phyloP scores from a whole-genome alignment of 495 filamentous ascomycete genomes.

The Podospora pseudoanserina region DNA sequence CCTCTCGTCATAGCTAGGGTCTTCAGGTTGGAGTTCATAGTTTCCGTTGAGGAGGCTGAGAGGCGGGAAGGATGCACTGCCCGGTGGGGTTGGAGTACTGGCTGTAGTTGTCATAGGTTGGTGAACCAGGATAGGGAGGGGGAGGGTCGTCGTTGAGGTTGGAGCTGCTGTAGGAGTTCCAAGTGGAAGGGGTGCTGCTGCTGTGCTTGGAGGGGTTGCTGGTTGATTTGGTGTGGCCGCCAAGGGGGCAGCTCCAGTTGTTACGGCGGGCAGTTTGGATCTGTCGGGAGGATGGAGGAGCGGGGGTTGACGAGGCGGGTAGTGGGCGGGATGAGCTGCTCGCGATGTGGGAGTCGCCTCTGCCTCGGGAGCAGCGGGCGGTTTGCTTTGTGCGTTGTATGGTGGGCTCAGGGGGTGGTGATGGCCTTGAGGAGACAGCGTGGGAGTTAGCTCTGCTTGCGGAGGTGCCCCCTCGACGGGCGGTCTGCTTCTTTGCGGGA shows the following conservation, averaged over 20 bases:
- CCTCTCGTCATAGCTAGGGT: conserved; percentile 11
- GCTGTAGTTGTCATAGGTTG: conserved; percentile 1
- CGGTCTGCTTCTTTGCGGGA: background rate
- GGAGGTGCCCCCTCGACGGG: background rate
- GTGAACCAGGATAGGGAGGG: conserved; percentile 25
- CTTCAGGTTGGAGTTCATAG: conserved; percentile 33
- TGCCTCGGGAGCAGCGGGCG: too few species aligned
- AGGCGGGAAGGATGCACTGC: conserved; percentile 16
- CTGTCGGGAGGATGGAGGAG: background rate
- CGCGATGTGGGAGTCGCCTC: too few species aligned
- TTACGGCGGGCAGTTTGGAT: background rate
- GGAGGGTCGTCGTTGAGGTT: conserved; percentile 23
- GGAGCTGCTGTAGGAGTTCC: conserved; percentile 1
- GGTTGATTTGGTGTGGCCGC: background rate
- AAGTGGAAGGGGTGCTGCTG: conserved; percentile 12
- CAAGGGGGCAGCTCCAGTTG: background rate
- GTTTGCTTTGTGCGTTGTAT: too few species aligned
- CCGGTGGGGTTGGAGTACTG: conserved; percentile 1
- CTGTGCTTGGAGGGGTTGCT: background rate
- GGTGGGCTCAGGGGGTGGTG: too few species aligned
- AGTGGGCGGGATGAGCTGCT: background rate
- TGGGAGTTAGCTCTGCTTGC: conserved; percentile 6
- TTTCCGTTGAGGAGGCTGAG: conserved; percentile 44
- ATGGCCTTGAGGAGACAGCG: too few species aligned
- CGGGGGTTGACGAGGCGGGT: background rate